Evolutionary conservation across 2,329 filamentous ascomycete genomes (phyloP).

Genomic region (Blastomyces parvus): DNA sequence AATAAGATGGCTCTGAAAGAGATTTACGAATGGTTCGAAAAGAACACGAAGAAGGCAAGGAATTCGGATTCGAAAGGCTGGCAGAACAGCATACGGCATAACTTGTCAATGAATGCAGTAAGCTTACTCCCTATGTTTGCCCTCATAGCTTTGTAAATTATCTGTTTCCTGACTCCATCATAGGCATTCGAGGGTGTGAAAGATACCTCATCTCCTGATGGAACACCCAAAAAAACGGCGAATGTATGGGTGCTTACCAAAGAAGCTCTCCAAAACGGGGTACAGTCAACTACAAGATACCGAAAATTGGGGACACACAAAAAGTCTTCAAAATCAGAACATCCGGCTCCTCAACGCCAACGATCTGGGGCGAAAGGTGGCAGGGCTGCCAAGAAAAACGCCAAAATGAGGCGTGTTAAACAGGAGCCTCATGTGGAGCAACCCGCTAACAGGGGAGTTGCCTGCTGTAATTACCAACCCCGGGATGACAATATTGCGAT

Average conservation of each 20-base stretch:
- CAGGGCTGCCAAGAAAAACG: slow-evolving; percentile 29
- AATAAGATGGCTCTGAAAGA: slow-evolving; percentile 71
- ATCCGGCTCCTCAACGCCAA: slow-evolving; percentile 32
- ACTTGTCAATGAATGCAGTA: slow-evolving; percentile 91
- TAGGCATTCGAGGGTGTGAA: slow-evolving; percentile 30
- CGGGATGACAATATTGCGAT: slow-evolving; percentile 9
- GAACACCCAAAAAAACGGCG: slow-evolving; percentile 52
- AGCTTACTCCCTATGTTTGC: slow-evolving; percentile 26
- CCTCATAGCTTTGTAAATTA: slow-evolving; percentile 9
- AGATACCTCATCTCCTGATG: slow-evolving; percentile 25
- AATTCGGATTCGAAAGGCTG: slow-evolving; percentile 59
- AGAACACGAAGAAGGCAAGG: slow-evolving; percentile 67
- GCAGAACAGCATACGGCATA: slow-evolving; percentile 94
- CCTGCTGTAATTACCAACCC: slow-evolving; percentile 1
- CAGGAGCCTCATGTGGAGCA: slow-evolving; percentile 20
- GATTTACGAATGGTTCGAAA: slow-evolving; percentile 82
- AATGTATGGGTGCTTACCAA: slow-evolving; percentile 71
- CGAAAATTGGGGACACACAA: slow-evolving; percentile 44
- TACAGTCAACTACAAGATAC: slow-evolving; percentile 78
- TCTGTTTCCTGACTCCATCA: slow-evolving; percentile 9
- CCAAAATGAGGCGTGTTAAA: slow-evolving; percentile 23
- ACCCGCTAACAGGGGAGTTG: background rate
- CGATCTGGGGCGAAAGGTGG: slow-evolving; percentile 35
- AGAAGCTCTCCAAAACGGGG: slow-evolving; percentile 59
- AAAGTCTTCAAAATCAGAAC: slow-evolving; percentile 30